Evolutionary conservation across 2,329 filamentous ascomycete species (phyloP), one percentile per base, ranked within the genome.

Genomic region (Cladophialophora psammophila): DNA sequence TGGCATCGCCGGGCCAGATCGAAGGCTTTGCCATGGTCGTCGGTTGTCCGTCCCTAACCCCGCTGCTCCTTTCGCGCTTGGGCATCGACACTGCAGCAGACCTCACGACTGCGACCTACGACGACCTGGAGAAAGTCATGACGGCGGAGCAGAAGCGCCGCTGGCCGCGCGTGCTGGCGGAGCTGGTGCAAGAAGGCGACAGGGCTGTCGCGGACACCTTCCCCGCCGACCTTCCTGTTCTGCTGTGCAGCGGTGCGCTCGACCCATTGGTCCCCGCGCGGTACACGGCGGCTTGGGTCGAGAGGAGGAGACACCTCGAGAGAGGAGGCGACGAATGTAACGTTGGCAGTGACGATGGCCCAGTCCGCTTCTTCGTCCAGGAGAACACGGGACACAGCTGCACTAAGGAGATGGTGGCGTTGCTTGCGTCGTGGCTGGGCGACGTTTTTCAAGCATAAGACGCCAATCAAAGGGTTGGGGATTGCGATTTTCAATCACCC

Each of bases 331-430:
- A n/a, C n/a, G n/a, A n/a, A n/a, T n/a, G n/a, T n/a, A n/a, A n/a
- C n/a, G n/a, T n/a, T n/a, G n/a, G n/a, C n/a, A n/a, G n/a, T n/a
- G n/a, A n/a, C n/a, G n/a, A 38, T 55, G 52, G 31, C 15, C 18
- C 3, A 10, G 20, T 59, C 12, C 18, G 38, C 1, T 20, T 59
- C 20, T 59, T 59, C 20, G 38, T 59, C 5, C 56, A 59, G 56
- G 56, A 59, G n/a, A 59, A 59, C 26, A 59, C 56, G 4, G 56
- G 56, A 5, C 56, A 59, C 32, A 59, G 56, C 56, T 59, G 56
- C 31, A 59, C 56, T n/a, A 59, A 59, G 56, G 56, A 59, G 56
- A 59, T 59, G 56, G 56, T 59, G n/a, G 36, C 13, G 34, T 13
- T 59, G 56, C 12, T 59, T 59, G 56, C 56, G 2, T 20, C 8